phyloP scores from a whole-genome alignment of 192 early-diverging fungal genomes.

The Coemansia sp. region DNA sequence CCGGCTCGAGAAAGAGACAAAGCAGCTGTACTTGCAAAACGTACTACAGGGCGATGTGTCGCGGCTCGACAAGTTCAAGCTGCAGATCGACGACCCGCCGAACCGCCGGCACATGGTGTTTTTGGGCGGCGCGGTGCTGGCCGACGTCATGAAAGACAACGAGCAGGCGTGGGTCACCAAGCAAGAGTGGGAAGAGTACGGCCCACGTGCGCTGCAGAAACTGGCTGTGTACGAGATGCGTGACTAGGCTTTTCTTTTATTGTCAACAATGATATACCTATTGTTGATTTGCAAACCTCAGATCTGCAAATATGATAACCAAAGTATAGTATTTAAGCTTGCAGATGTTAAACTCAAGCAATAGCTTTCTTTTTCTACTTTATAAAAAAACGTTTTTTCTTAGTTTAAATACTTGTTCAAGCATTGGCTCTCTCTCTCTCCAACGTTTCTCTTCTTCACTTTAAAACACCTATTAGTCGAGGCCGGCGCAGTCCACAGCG shows the following conservation, averaged over 20 bases:
- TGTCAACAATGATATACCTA: neutral
- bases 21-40: conserved; percentile 89
- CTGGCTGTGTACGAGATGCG: conserved; percentile 42
- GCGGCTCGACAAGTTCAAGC: conserved; percentile 90
- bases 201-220: conserved; percentile 67
- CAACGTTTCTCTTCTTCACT: too few species aligned
- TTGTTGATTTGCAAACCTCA: too few species aligned
- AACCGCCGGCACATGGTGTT: conserved; percentile 98
- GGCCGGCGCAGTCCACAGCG: conserved; percentile 22
- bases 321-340: too few species aligned
- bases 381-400: too few species aligned
- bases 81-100: conserved; percentile 97
- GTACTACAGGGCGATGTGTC: conserved; percentile 82
- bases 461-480: too few species aligned
- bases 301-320: too few species aligned
- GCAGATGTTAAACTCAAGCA: too few species aligned
- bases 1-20: conserved; percentile 97
- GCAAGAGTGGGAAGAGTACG: conserved; percentile 91
- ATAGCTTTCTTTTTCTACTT: too few species aligned
- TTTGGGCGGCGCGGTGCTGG: conserved; percentile 94
- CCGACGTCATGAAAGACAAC: conserved; percentile 91
- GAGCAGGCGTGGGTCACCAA: conserved; percentile 90
- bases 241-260: conserved; percentile 9
- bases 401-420: too few species aligned
- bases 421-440: too few species aligned